These are phyloP conservation scores for Gentiana dahurica DNA, from an alignment of 257 asterid genomes.

Conservation along the genomic window DNA sequence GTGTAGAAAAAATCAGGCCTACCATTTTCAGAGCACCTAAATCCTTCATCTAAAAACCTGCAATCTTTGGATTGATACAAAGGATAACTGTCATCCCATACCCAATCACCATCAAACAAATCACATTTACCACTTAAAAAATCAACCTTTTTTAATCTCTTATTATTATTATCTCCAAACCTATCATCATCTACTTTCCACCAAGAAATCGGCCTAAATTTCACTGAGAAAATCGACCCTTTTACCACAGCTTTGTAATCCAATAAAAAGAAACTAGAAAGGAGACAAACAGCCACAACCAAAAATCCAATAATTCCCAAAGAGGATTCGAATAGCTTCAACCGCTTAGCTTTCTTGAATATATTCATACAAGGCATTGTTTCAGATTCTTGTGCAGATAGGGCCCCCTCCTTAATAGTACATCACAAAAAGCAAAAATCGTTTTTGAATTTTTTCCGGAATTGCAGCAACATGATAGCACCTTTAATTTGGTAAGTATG, in stretches of 20 bases:
- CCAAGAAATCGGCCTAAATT: slow-evolving; percentile 55
- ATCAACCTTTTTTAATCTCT: slow-evolving; percentile 30
- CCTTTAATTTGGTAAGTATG: too few species aligned
- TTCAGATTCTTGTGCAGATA: slow-evolving; percentile 23
- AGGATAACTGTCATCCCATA: slow-evolving; percentile 92
- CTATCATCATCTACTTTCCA: slow-evolving; percentile 29
- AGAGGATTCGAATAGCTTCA: slow-evolving; percentile 71
- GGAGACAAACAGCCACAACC: slow-evolving; percentile 34
- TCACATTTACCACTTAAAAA: slow-evolving; percentile 69
- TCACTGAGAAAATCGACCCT: slow-evolving; percentile 37
- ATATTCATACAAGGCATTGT: slow-evolving; percentile 23
- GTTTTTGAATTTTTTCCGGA: too few species aligned
- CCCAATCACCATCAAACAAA: slow-evolving; percentile 94
- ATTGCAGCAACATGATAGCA: too few species aligned
- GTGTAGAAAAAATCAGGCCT: slow-evolving; percentile 90
- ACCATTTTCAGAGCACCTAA: slow-evolving; percentile 84
- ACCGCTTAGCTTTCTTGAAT: slow-evolving; percentile 62
- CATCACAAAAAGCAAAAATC: too few species aligned
- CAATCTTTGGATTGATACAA: slow-evolving; percentile 69
- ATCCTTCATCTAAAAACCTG: slow-evolving; percentile 76
- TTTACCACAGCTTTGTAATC: slow-evolving; percentile 47
- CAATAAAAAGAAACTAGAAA: slow-evolving; percentile 53
- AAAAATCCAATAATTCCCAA: slow-evolving; percentile 60
- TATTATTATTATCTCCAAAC: neutral
- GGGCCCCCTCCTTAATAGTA: slow-evolving; percentile 5